phyloP scores from a whole-genome alignment of 805 yeast species.

The Kuraishia molischiana region DNA sequence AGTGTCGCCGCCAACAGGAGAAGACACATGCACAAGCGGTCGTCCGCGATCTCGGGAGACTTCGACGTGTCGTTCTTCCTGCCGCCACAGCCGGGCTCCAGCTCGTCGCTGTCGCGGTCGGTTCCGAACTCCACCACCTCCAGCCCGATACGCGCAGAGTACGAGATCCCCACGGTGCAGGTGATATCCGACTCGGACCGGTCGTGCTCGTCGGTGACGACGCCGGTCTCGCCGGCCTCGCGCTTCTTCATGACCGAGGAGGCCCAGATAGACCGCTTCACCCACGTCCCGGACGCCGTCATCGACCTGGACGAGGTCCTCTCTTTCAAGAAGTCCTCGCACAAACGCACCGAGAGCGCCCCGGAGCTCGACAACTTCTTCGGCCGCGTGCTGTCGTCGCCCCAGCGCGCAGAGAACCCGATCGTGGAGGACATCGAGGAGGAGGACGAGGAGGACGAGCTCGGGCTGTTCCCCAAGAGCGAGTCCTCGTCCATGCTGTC shows the following conservation, averaged over 20 bases:
- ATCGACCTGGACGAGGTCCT: constrained; percentile 18
- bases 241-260: constrained; percentile 23
- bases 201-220: neutral
- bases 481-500: constrained; percentile 1
- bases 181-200: neutral
- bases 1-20: no score
- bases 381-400: neutral
- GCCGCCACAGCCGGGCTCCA: constrained; percentile 6
- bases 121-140: constrained; percentile 8
- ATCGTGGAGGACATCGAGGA: constrained; percentile 1
- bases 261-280: constrained; percentile 14
- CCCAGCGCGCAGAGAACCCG: neutral
- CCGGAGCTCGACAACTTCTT: constrained; percentile 2
- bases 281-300: constrained; percentile 20
- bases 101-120: constrained; percentile 8
- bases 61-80: constrained; percentile 36
- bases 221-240: constrained; percentile 7
- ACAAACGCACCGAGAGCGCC: neutral
- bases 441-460: constrained; percentile 1
- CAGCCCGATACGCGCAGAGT: constrained; percentile 1
- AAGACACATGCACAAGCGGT: constrained; percentile 73
- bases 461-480: neutral
- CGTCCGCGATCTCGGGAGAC: constrained; percentile 86
- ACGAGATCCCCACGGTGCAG: neutral
- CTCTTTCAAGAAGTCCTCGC: neutral